phyloP scores from a whole-genome alignment of 371 early-diverging fungal genomes.

The Phascolomyces articulosus region DNA sequence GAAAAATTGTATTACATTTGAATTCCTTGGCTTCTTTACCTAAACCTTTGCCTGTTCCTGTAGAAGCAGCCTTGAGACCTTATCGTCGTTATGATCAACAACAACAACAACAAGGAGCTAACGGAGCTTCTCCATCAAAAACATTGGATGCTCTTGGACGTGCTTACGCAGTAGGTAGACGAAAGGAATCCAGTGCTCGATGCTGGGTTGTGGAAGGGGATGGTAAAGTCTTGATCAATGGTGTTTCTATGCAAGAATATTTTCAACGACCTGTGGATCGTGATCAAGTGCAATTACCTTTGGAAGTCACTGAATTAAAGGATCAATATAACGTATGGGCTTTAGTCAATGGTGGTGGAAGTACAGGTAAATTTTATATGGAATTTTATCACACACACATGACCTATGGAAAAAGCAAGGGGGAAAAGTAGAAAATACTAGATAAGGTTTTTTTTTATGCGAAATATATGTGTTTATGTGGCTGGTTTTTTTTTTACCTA shows the following conservation, averaged over 20 bases:
- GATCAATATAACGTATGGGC: constrained; percentile 90
- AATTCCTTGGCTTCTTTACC: constrained; percentile 58
- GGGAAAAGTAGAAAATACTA: no score
- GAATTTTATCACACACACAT: neutral
- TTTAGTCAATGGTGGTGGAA: constrained; percentile 86
- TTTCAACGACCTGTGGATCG: constrained; percentile 72
- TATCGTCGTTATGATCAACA: constrained; percentile 41
- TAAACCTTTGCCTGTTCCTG: constrained; percentile 48
- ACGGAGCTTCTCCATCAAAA: constrained; percentile 26
- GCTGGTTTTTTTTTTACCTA: no score
- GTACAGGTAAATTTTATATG: constrained; percentile 66
- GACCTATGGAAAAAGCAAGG: neutral
- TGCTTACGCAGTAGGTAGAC: constrained; percentile 79
- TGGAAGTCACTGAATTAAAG: constrained; percentile 63
- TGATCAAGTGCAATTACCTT: constrained; percentile 76
- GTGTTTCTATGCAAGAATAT: constrained; percentile 75
- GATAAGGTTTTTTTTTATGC: no score
- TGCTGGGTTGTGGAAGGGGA: constrained; percentile 84
- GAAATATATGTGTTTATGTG: no score
- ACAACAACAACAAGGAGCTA: constrained; percentile 21
- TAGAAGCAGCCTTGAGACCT: constrained; percentile 43
- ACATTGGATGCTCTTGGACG: constrained; percentile 78
- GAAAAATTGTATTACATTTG: constrained; percentile 58
- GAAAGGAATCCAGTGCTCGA: constrained; percentile 85
- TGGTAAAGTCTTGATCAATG: constrained; percentile 83